Percentiles rank a stretch among this genome's conserved stretches.
These are phyloP conservation scores for Pelargonium citronellum DNA, from an alignment of 441 rosid genomes.

Conservation along the genomic window DNA sequence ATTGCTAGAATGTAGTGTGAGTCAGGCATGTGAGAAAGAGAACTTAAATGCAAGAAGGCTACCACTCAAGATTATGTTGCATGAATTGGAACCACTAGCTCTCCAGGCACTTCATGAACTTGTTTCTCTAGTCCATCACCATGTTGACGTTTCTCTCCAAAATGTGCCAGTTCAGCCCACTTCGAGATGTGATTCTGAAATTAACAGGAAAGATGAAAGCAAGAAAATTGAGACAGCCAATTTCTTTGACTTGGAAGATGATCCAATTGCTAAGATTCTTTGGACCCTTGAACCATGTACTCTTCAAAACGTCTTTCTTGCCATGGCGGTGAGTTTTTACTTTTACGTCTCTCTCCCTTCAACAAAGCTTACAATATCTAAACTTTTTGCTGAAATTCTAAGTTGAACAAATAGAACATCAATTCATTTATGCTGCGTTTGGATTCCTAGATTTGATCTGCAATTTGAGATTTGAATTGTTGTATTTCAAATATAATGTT, in stretches of 20 bases:
- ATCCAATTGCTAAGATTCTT: conserved; percentile 61
- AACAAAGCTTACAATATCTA: conserved; percentile 14
- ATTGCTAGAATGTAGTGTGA: conserved; percentile 34
- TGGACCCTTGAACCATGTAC: conserved; percentile 47
- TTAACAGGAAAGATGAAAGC: conserved; percentile 24
- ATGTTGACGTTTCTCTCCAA: conserved; percentile 40
- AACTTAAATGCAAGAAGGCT: conserved; percentile 27
- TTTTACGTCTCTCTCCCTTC: background rate
- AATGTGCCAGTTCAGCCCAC: conserved; percentile 30
- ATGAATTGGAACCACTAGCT: conserved; percentile 45
- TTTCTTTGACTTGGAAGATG: conserved; percentile 48
- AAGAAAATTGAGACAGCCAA: conserved; percentile 22
- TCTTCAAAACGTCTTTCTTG: conserved; percentile 54
- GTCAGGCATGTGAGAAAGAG: conserved; percentile 27
- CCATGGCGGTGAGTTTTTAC: conserved; percentile 57
- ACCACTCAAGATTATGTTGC: conserved; percentile 29
- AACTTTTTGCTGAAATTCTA: conserved; percentile 14
- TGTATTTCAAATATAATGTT: too few species aligned
- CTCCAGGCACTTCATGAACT: conserved; percentile 24
- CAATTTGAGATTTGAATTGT: too few species aligned
- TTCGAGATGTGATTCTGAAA: conserved; percentile 31
- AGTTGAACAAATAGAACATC: conserved; percentile 5
- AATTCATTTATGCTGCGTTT: background rate
- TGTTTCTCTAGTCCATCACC: conserved; percentile 54
- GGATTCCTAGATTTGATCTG: too few species aligned